A percentile compares a stretch with the other conserved stretches of the same genome.
Evolutionary conservation across 495 filamentous ascomycete species (phyloP).

Genomic region (Neurospora terricola): DNA sequence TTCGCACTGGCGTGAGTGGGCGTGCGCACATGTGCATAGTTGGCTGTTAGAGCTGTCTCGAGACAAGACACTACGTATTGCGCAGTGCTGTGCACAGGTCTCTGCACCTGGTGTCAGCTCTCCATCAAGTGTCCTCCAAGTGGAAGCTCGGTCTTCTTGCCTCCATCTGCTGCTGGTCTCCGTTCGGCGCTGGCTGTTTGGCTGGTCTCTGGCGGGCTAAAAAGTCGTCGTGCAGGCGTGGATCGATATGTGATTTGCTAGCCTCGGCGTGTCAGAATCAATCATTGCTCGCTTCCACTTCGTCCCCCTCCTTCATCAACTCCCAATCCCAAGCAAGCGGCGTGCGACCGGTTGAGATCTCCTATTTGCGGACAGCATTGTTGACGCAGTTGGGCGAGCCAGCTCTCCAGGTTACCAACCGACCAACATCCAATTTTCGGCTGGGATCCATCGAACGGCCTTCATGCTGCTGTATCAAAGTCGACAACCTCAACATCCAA

Average conservation of each 20-base stretch:
- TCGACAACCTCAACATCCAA: background rate
- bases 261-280: slow-evolving; percentile 17
- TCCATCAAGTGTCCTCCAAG: background rate
- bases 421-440: background rate
- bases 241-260: slow-evolving; percentile 21
- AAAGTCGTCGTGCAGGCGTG: background rate
- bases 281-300: slow-evolving; percentile 9
- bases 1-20: background rate
- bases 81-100: background rate
- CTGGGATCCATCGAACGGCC: background rate
- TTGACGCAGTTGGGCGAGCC: background rate
- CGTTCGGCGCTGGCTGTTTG: background rate
- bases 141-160: background rate
- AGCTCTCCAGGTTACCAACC: background rate
- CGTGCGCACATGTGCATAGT: background rate
- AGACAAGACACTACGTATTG: background rate
- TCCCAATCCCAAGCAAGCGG: slow-evolving; percentile 5
- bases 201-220: background rate
- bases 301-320: slow-evolving; percentile 7
- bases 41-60: background rate
- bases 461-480: background rate
- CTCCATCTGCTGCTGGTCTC: background rate
- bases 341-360: background rate
- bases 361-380: background rate
- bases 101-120: background rate